Base-by-base conservation (phyloP, 176 grass and related monocot species). In the Raddia distichophylla region DNA sequence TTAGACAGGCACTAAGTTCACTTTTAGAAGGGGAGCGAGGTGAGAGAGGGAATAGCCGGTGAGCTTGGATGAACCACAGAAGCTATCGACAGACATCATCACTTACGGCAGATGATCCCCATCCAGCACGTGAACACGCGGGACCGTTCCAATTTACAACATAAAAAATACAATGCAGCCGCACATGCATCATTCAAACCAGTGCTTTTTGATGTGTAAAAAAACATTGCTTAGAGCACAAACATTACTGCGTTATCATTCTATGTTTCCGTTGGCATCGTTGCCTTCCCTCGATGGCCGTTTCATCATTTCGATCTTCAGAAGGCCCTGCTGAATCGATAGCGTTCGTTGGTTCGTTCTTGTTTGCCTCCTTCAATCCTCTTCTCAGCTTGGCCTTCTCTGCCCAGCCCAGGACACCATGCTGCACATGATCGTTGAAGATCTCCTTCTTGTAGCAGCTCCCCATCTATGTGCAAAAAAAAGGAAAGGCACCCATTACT, bases 361-460 rank as follows among this genome's bases (percentile, higher is more conserved):
- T 17, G 46, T 44, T 73, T 37, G 14, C 65, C 27, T 71, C 73
- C 60, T 86, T 86, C 64, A 80, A 64, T 15, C 60, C 86, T 63
- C 74, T 95, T 15, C 60, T 86, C 83, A 47, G 83, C 84, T 83
- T 98, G 18, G 70, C 79, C 73, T 95, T 93, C 78, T 93, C 75
- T 11, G 86, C 84, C 96, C 93, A 98, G 27, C 76, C 89, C 17
- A 93, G 10, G 11, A 98, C 86, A 0, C 86, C 82, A 77, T 91
- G 85, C 74, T 93, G 96, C 34, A 98, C 72, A 56, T 93, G 89
- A 68, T 95, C 90, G 1, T 95, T 88, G 66, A 98, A 98, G 84
- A 95, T 87, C 18, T 86, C 92, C 76, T 95, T 95, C 79, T 98
- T 87, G 68, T 91, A 98, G 46, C 40, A 88, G 76, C 84, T 98